Conservation (phyloP, 129 eudicot genomes). For the Glebionis coronaria region DNA sequence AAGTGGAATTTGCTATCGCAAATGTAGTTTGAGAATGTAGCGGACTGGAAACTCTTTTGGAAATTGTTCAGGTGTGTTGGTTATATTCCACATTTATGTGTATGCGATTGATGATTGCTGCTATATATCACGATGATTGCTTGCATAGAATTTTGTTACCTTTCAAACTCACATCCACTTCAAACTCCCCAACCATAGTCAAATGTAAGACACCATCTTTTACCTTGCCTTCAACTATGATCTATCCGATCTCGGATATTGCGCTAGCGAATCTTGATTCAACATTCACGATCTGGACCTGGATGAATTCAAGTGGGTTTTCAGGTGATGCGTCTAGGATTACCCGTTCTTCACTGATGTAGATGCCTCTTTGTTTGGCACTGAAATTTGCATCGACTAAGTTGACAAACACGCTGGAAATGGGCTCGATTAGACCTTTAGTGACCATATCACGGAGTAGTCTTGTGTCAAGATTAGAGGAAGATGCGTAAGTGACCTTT, state of each 20-base stretch:
- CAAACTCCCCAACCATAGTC: constrained; percentile 87
- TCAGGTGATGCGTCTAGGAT: constrained; percentile 85
- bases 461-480: constrained; percentile 93
- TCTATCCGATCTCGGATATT: constrained; percentile 80
- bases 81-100: too few relatives aligned
- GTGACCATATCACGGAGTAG: constrained; percentile 97
- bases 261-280: constrained; percentile 89
- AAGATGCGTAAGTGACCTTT: constrained; percentile 73
- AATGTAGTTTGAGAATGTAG: too few relatives aligned
- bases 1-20: too few relatives aligned
- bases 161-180: too few relatives aligned
- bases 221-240: constrained; percentile 76
- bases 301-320: constrained; percentile 75
- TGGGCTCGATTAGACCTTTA: too few relatives aligned
- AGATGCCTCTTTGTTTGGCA: too few relatives aligned
- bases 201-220: constrained; percentile 86
- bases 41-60: too few relatives aligned
- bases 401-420: constrained; percentile 75
- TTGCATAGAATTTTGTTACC: too few relatives aligned
- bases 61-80: too few relatives aligned
- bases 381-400: constrained; percentile 89
- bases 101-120: too few relatives aligned
- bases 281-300: constrained; percentile 88
- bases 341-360: constrained; percentile 70
- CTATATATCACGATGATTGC: too few relatives aligned